Evolutionary conservation across 768 basidiomycete genomes (phyloP).

Genomic region (Amylocystis lapponica): DNA sequence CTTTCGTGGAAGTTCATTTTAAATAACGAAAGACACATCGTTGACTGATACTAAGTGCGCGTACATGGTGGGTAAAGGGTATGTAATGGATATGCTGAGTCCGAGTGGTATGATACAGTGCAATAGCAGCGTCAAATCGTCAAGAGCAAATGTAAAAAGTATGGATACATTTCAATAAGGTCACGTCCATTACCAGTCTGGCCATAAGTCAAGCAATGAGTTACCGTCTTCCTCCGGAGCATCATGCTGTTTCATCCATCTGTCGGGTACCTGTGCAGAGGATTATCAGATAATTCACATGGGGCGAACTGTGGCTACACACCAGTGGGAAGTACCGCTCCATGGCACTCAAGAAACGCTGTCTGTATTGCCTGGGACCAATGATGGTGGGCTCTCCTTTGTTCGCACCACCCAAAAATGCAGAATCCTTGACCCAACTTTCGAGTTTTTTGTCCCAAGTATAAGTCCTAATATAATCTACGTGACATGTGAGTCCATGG

Average conservation of each 20-base stretch:
- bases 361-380: constrained; percentile 91
- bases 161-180: too few relatives aligned
- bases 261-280: constrained; percentile 77
- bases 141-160: too few relatives aligned
- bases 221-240: constrained; percentile 67
- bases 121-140: background rate
- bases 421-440: constrained; percentile 95
- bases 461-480: constrained; percentile 93
- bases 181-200: constrained; percentile 28
- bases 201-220: constrained; percentile 32
- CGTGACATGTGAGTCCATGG: constrained; percentile 1
- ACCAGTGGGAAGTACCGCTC: constrained; percentile 87
- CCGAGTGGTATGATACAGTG: too few relatives aligned
- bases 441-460: constrained; percentile 99
- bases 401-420: constrained; percentile 77
- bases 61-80: too few relatives aligned
- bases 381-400: constrained; percentile 95
- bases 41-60: too few relatives aligned
- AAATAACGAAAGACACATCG: too few relatives aligned
- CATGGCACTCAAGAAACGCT: constrained; percentile 83
- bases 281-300: constrained; percentile 5
- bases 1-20: too few relatives aligned
- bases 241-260: constrained; percentile 87
- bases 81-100: too few relatives aligned
- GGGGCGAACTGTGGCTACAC: constrained; percentile 19